A percentile compares a stretch with the other conserved stretches of the same genome.
phyloP scores from a whole-genome alignment of 192 early-diverging fungal species.

The Blastocladiella britannica region DNA sequence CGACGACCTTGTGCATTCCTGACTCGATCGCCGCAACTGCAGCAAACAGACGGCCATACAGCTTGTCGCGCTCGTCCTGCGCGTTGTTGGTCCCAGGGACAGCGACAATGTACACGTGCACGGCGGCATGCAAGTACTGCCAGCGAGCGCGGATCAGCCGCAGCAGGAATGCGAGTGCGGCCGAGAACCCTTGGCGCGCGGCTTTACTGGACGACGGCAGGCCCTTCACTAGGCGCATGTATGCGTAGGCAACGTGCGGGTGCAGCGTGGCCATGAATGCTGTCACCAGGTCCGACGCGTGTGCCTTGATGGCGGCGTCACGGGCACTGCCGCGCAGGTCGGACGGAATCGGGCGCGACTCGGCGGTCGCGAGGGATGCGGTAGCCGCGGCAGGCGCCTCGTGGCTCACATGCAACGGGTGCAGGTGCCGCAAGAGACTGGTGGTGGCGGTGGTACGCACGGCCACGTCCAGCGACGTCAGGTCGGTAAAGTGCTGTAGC shows the following conservation, averaged over 20 bases:
- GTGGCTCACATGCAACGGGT: not conserved
- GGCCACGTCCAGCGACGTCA: conserved; percentile 49
- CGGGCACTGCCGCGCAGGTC: conserved; percentile 10
- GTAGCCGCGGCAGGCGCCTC: conserved; percentile 4
- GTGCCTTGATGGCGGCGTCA: conserved; percentile 6
- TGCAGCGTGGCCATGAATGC: conserved; percentile 39
- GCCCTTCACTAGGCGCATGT: conserved; percentile 72
- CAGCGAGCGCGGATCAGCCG: conserved; percentile 5
- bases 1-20: conserved; percentile 39
- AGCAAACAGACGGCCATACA: conserved; percentile 84
- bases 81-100: conserved; percentile 21
- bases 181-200: conserved; percentile 83
- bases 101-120: not conserved
- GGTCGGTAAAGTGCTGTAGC: conserved; percentile 54
- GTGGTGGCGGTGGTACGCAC: conserved; percentile 43
- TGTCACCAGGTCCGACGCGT: conserved; percentile 31
- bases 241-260: conserved; percentile 64
- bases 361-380: too few relatives aligned
- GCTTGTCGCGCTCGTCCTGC: conserved; percentile 73
- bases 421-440: conserved; percentile 20
- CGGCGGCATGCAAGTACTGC: conserved; percentile 14
- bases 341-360: too few relatives aligned
- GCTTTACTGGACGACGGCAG: conserved; percentile 64
- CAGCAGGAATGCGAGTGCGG: conserved; percentile 72
- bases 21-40: conserved; percentile 59